phyloP scores from a whole-genome alignment of 345 rosid genomes.

The Populus euphratica region DNA sequence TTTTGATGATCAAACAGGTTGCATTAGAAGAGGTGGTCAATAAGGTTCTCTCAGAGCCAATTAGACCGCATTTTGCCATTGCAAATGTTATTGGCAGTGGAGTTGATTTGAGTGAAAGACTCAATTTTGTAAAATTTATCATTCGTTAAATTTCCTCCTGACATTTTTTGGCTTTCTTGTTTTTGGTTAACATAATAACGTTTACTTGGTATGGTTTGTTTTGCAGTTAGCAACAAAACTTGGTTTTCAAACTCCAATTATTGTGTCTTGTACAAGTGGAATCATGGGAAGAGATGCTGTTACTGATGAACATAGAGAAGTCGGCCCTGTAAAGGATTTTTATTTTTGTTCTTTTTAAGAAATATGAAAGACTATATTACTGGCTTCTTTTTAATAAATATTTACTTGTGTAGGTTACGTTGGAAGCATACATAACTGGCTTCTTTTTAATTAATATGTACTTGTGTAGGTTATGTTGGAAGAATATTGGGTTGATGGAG shows the following conservation, averaged over 20 bases:
- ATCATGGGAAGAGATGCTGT: slow-evolving; percentile 49
- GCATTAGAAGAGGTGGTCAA: slow-evolving; percentile 52
- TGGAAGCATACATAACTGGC: too few relatives aligned
- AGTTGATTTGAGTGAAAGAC: slow-evolving; percentile 6
- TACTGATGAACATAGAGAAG: slow-evolving; percentile 41
- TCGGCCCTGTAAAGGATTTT: not conserved
- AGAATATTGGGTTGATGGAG: slow-evolving; percentile 9
- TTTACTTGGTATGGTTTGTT: not conserved
- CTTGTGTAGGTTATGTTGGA: slow-evolving; percentile 39
- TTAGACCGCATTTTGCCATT: slow-evolving; percentile 58
- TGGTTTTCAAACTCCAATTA: slow-evolving; percentile 42
- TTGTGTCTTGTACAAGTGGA: slow-evolving; percentile 43
- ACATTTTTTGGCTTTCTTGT: not conserved
- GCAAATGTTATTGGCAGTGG: slow-evolving; percentile 26
- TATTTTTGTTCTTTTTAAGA: not conserved
- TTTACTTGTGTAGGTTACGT: too few relatives aligned
- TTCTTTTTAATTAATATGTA: too few relatives aligned
- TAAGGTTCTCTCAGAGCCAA: slow-evolving; percentile 55
- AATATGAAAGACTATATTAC: not conserved
- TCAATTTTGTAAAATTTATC: slow-evolving; percentile 26
- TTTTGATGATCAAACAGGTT: slow-evolving; percentile 22
- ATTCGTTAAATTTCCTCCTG: not conserved
- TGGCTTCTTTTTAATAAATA: too few relatives aligned
- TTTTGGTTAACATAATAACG: not conserved
- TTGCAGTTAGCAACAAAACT: slow-evolving; percentile 36